Evolutionary conservation across 177 flowering plant species (phyloP), one percentile per base, ranked within the genome.

Genomic region (Telopea speciosissima): DNA sequence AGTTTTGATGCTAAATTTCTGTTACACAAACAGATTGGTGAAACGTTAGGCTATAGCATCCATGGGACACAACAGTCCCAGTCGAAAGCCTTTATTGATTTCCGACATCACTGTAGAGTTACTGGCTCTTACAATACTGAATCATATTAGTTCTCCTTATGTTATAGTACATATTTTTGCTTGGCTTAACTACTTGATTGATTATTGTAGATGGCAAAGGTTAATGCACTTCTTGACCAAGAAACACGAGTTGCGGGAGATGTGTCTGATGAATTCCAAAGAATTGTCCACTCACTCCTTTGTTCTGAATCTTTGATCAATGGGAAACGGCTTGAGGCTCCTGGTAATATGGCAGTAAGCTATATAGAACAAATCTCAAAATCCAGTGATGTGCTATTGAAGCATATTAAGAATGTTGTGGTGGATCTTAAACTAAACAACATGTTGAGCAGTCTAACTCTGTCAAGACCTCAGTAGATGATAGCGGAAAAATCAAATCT

Each of bases 21-120:
- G n/a, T n/a, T n/a, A n/a, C n/a, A n/a, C n/a, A n/a, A n/a, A n/a
- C n/a, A n/a, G n/a, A n/a, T n/a, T n/a, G n/a, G n/a, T n/a, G n/a
- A n/a, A n/a, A n/a, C n/a, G n/a, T n/a, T n/a, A n/a, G n/a, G n/a
- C n/a, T n/a, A n/a, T n/a, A n/a, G n/a, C n/a, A n/a, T n/a, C n/a
- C n/a, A n/a, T n/a, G n/a, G n/a, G n/a, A n/a, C n/a, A n/a, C n/a
- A n/a, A n/a, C n/a, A n/a, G n/a, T n/a, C n/a, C n/a, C n/a, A n/a
- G n/a, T n/a, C n/a, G n/a, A n/a, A n/a, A n/a, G n/a, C n/a, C n/a
- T n/a, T n/a, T n/a, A n/a, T n/a, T n/a, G n/a, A n/a, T n/a, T n/a
- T n/a, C n/a, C n/a, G n/a, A n/a, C 99, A 96, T 81, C 93, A 90
- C 65, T 83, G 93, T 78, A 88, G 98, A 66, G 99, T 94, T 74